Evolutionary conservation across 257 asterid species (phyloP).

Genomic region (Paulownia fortunei): DNA sequence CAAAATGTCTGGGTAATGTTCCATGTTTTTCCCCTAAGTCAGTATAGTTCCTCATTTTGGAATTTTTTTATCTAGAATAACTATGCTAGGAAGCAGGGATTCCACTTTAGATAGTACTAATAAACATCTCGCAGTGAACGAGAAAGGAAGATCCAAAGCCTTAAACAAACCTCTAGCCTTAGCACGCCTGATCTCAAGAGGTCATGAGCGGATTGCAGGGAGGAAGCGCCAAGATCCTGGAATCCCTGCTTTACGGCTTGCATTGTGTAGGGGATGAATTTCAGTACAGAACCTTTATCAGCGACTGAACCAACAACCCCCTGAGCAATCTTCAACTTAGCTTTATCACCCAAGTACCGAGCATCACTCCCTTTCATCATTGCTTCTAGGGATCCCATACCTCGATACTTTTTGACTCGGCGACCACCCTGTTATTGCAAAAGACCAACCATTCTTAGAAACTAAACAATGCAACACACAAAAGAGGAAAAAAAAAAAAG

Average conservation of each 20-base stretch:
- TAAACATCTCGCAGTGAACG: not conserved
- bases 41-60: too few species aligned
- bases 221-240: slow-evolving; percentile 95
- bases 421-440: slow-evolving; percentile 49
- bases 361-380: slow-evolving; percentile 94
- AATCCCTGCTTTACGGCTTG: slow-evolving; percentile 92
- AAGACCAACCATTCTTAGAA: not conserved
- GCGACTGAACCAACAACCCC: slow-evolving; percentile 94
- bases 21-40: too few species aligned
- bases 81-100: not conserved
- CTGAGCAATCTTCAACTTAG: slow-evolving; percentile 89
- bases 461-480: not conserved
- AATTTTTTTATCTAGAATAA: not conserved
- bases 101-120: not conserved
- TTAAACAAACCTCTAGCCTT: slow-evolving; percentile 71
- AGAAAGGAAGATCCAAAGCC: not conserved
- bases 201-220: slow-evolving; percentile 84
- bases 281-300: slow-evolving; percentile 84
- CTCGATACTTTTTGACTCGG: slow-evolving; percentile 75
- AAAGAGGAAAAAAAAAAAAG: too few species aligned
- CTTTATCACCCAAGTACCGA: slow-evolving; percentile 85
- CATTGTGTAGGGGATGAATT: slow-evolving; percentile 85
- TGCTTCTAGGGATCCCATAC: slow-evolving; percentile 98
- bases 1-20: too few species aligned
- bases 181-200: slow-evolving; percentile 65